Percentiles rank a stretch among this genome's conserved stretches.
phyloP scores from a whole-genome alignment of 208 protist species.

The Trichomonas tenax region DNA sequence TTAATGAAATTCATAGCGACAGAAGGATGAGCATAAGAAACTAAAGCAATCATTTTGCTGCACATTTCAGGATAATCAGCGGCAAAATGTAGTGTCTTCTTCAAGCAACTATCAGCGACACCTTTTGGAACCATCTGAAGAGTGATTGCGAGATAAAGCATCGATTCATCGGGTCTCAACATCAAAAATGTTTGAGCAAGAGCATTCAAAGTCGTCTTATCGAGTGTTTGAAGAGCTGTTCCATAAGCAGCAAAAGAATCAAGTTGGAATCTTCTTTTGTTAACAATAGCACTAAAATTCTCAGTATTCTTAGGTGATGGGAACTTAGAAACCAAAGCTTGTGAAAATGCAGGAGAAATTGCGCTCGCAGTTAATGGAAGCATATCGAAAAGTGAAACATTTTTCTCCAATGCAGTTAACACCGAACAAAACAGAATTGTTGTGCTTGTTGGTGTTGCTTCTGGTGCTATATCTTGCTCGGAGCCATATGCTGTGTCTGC shows the following conservation, averaged over 20 bases:
- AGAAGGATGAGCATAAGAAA: background rate
- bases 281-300: background rate
- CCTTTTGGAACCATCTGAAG: background rate
- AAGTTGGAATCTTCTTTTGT: background rate
- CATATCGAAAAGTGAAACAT: background rate
- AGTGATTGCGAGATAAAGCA: background rate
- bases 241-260: background rate
- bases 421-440: background rate
- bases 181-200: background rate
- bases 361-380: background rate
- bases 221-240: background rate
- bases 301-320: background rate
- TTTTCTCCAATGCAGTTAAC: background rate
- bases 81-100: background rate
- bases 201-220: background rate
- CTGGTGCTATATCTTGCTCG: background rate
- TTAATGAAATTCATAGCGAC: background rate
- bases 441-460: background rate
- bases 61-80: background rate
- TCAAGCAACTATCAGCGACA: background rate
- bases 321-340: background rate
- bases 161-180: background rate
- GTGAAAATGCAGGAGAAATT: background rate
- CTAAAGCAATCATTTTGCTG: background rate
- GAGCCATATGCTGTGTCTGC: background rate